Evolutionary conservation across 306 rosid species (phyloP).

Genomic region (Alnus rubra): DNA sequence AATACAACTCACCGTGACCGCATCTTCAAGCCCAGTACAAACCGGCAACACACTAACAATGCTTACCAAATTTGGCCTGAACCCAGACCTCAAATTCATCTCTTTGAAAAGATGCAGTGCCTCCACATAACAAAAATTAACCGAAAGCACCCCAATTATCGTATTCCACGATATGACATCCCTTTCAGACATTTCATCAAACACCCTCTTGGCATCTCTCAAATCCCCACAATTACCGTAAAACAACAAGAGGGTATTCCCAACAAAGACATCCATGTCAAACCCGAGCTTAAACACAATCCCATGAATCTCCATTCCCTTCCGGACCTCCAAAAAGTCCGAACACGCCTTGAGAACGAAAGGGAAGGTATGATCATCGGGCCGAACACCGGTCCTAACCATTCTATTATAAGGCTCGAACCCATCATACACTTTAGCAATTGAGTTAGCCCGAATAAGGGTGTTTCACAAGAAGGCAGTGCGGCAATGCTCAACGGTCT

Average conservation of each 20-base stretch:
- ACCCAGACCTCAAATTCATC: conserved; percentile 41
- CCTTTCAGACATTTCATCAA: conserved; percentile 75
- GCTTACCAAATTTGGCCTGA: conserved; percentile 60
- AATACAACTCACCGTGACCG: conserved; percentile 45
- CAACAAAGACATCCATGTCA: conserved; percentile 64
- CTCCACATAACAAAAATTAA: conserved; percentile 41
- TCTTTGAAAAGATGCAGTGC: conserved; percentile 44
- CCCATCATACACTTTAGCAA: conserved; percentile 49
- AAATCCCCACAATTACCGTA: conserved; percentile 57
- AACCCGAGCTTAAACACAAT: conserved; percentile 62
- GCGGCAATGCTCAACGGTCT: conserved; percentile 42
- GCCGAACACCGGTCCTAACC: conserved; percentile 55
- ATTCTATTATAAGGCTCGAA: conserved; percentile 59
- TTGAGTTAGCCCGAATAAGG: conserved; percentile 63
- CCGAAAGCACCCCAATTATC: conserved; percentile 57
- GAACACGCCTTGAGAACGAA: conserved; percentile 74
- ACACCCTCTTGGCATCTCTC: conserved; percentile 49
- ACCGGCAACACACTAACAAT: conserved; percentile 61
- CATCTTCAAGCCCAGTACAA: conserved; percentile 57
- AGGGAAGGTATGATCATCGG: conserved; percentile 75
- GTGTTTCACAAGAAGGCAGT: conserved; percentile 79
- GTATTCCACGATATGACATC: conserved; percentile 86
- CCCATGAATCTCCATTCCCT: conserved; percentile 83
- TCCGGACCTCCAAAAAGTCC: conserved; percentile 43
- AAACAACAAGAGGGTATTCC: conserved; percentile 65